phyloP scores from a whole-genome alignment of 768 basidiomycete genomes.

The Pulveroboletus sp. region DNA sequence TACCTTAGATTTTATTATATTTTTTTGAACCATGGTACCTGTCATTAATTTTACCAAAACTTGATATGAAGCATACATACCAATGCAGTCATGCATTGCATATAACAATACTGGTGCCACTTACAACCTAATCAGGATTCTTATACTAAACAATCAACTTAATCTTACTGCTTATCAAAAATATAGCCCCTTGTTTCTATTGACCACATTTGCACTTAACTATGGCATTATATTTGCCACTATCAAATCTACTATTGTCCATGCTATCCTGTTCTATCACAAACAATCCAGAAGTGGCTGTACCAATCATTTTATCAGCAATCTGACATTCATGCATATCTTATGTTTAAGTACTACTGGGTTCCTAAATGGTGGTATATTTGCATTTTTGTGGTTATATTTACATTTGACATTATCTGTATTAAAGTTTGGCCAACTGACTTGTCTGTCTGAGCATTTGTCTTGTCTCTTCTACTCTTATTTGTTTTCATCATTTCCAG shows the following conservation, averaged over 20 bases:
- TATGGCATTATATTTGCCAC: slow-evolving; percentile 45
- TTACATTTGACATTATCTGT: slow-evolving; percentile 56
- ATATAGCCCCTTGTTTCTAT: slow-evolving; percentile 39
- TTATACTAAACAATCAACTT: slow-evolving; percentile 31
- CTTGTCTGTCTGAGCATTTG: slow-evolving; percentile 40
- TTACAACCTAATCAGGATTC: slow-evolving; percentile 39
- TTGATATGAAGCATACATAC: slow-evolving; percentile 37
- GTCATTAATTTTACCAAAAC: slow-evolving; percentile 34
- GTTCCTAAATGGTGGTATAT: slow-evolving; percentile 64
- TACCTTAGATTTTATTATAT: slow-evolving; percentile 32
- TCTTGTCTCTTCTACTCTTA: slow-evolving; percentile 39
- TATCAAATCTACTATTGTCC: slow-evolving; percentile 38
- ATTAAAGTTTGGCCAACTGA: slow-evolving; percentile 62
- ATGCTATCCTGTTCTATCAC: slow-evolving; percentile 50
- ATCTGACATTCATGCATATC: slow-evolving; percentile 55
- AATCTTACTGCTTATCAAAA: slow-evolving; percentile 32
- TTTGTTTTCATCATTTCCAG: slow-evolving; percentile 71
- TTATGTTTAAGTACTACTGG: slow-evolving; percentile 53
- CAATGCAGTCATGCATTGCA: slow-evolving; percentile 38
- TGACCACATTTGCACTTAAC: slow-evolving; percentile 49
- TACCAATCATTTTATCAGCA: slow-evolving; percentile 47
- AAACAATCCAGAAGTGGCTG: slow-evolving; percentile 52
- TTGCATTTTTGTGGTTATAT: slow-evolving; percentile 40
- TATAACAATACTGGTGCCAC: slow-evolving; percentile 39
- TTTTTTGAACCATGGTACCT: slow-evolving; percentile 31